Evolutionary conservation across 2,329 filamentous ascomycete species (phyloP), one percentile per base, ranked within the genome.

Genomic region (Acrocalymma vagum): DNA sequence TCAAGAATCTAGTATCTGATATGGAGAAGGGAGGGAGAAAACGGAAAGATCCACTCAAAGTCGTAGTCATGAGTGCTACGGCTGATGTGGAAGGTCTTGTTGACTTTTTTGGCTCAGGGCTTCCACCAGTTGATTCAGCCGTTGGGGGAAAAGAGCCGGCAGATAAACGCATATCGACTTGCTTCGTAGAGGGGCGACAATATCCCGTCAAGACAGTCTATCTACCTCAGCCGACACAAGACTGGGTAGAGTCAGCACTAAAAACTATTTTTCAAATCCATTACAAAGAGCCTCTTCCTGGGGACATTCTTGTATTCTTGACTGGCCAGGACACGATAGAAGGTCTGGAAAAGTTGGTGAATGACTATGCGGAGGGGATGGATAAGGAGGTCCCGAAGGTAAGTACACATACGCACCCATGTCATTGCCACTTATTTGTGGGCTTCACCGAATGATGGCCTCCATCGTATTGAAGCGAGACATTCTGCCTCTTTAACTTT

Each of bases 41-140:
- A 20, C 57, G 65, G 15, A 54, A 61, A 18, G 42, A 58, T 34
- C 85, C 88, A 1, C 74, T 99, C 40, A 97, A 96, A 67, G 84
- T 97, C 3, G 82, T 96, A 22, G 83, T 97, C 63, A 99, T 99
- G 94, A 96, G 92, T 78, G 94, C 94, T 33, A 99, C 94, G 6
- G 90, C 91, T 24, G 90, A 97, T 67, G 85, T 96, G 42, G 86
- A 93, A 45, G 83, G 81, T 40, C 83, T 97, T 21, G 78, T 83
- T 28, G 74, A 76, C 0, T 97, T 96, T 67, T 96, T 97, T 51
- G 71, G 72, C n/a, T n/a, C n/a, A n/a, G n/a, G n/a, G n/a, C n/a
- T n/a, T n/a, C n/a, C n/a, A n/a, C n/a, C n/a, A n/a, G 45, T 63
- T 42, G 29, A 46, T 11, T 26, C 38, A 23, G 21, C 51, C 11